Evolutionary conservation across 1,284 basidiomycete genomes (phyloP), one percentile per base, ranked within the genome.

Genomic region (Meira nashicola): DNA sequence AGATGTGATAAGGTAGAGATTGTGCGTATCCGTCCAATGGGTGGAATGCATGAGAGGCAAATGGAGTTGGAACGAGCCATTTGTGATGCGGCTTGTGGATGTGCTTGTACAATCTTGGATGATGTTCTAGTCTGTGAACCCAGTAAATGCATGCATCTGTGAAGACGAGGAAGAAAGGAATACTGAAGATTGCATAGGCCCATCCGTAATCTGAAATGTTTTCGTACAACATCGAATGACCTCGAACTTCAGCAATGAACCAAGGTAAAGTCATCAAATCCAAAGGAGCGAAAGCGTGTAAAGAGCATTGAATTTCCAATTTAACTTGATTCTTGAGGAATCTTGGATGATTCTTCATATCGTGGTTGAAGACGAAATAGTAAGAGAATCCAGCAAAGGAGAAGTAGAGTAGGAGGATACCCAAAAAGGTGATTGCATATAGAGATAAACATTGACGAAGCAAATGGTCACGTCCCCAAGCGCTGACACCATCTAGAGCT

Each of bases 71-170:
- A 59, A 98, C 86, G 69, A 97, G 83, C 95, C 95, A 98, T 80
- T 91, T 95, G 84, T 98, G 94, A 80, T 98, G 94, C 0, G 93
- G 91, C 71, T 95, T 96, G 80, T 95, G 93, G 54, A 96, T 73
- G 69, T 84, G 82, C 80, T 94, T 97, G 84, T 98, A 98, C 60
- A 95, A 76, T 23, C 83, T 63, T 0, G 93, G 94, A 66, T 89
- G 83, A 78, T 98, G 94, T 60, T 95, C 83, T 80, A 85, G 82
- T n/a, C 94, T 86, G 78, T 98, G 94, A 23, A 93, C 83, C 90
- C 92, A 94, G 80, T 96, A 97, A 70, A 97, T 90, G 67, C 84
- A 82, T 64, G 89, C 89, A 80, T 97, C 93, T 39, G 93, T 97
- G 79, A 94, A 93, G 15, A 91, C 68, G 57, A 97, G 81, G 83